Evolutionary conservation across 768 basidiomycete species (phyloP).

Genomic region (Gymnopilus dilepis): DNA sequence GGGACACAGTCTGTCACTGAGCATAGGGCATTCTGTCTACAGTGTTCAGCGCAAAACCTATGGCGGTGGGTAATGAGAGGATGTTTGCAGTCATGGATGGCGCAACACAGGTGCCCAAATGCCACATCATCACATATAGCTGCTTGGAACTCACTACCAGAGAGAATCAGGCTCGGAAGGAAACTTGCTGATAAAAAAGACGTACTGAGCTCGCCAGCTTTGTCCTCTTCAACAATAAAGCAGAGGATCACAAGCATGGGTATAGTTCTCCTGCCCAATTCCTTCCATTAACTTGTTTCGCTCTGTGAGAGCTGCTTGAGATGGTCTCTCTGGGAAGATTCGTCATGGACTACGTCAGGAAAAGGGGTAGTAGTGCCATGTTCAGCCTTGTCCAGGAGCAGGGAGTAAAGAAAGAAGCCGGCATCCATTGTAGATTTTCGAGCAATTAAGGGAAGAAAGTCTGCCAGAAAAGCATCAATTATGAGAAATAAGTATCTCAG

Average conservation of each 20-base stretch:
- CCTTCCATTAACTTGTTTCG: slow-evolving; percentile 29
- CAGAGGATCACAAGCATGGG: slow-evolving; percentile 35
- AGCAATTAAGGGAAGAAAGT: no score
- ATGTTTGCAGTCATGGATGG: slow-evolving; percentile 30
- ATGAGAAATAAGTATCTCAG: no score
- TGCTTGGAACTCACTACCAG: slow-evolving; percentile 18
- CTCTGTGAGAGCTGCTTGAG: no score
- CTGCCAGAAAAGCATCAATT: no score
- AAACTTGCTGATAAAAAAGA: background rate
- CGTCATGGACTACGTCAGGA: no score
- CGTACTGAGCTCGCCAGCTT: slow-evolving; percentile 9
- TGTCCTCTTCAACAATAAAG: slow-evolving; percentile 19
- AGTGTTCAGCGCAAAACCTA: slow-evolving; percentile 32
- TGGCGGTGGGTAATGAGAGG: slow-evolving; percentile 23
- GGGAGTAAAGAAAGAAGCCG: no score
- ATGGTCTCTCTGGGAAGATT: no score
- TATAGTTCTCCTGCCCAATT: slow-evolving; percentile 30
- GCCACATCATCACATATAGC: slow-evolving; percentile 32
- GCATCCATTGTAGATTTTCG: no score
- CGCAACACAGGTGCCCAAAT: slow-evolving; percentile 36
- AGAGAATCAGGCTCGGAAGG: background rate
- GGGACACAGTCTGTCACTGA: slow-evolving; percentile 26
- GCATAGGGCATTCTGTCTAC: slow-evolving; percentile 17
- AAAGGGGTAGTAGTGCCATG: no score
- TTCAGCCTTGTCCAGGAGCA: no score